These are phyloP conservation scores for Lichtheimia corymbifera DNA, from an alignment of 371 early-diverging fungal genomes.

Conservation along the genomic window DNA sequence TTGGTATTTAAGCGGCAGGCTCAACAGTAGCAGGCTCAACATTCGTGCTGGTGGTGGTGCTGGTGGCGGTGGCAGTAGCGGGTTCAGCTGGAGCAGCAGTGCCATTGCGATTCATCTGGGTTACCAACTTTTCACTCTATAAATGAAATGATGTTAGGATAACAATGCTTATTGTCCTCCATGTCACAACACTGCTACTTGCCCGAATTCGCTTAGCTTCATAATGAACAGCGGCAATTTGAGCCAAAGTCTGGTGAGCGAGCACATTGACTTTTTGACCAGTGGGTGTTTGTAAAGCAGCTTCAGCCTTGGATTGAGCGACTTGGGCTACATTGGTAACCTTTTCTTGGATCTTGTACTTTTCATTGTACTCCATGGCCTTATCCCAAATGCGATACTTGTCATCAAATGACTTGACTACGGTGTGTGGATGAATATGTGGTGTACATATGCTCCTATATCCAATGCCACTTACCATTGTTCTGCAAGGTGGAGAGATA, in stretches of 20 bases:
- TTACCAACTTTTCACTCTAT: no score
- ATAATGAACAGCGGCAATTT: conserved; percentile 51
- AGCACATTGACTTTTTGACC: conserved; percentile 48
- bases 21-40: no score
- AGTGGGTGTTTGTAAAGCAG: conserved; percentile 48
- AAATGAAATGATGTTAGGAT: no score
- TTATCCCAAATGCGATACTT: conserved; percentile 52
- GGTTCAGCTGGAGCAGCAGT: no score
- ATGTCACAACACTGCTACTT: no score
- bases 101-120: no score
- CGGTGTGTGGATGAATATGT: no score
- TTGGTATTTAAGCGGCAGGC: no score
- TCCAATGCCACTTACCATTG: conserved; percentile 28
- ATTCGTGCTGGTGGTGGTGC: no score
- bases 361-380: conserved; percentile 45
- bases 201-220: conserved; percentile 32
- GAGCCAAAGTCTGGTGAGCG: conserved; percentile 44
- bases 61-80: no score
- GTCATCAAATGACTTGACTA: conserved; percentile 48
- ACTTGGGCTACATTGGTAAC: conserved; percentile 35
- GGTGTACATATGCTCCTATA: no score
- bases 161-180: no score
- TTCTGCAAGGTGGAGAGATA: conserved; percentile 33
- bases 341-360: conserved; percentile 56
- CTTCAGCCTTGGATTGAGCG: background rate